phyloP scores from a whole-genome alignment of 2,329 filamentous ascomycete species.

The Fusarium nurragi region DNA sequence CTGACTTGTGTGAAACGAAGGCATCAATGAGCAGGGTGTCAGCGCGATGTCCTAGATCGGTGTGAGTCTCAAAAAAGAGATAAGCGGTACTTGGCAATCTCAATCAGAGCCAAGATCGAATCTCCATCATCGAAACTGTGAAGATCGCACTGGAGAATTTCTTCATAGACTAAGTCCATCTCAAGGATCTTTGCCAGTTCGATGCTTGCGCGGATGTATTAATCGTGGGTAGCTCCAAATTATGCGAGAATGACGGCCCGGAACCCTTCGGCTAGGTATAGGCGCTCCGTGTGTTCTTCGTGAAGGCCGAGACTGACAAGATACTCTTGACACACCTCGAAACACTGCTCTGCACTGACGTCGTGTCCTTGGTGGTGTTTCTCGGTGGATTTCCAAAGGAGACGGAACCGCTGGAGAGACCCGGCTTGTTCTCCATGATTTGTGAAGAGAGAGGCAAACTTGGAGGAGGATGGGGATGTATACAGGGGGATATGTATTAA shows the following conservation, averaged over 20 bases:
- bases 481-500: background rate
- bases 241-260: background rate
- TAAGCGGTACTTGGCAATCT: constrained; percentile 4
- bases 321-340: constrained; percentile 4
- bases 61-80: background rate
- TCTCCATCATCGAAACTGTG: background rate
- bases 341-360: constrained; percentile 1
- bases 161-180: background rate
- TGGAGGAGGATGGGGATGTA: constrained; percentile 1
- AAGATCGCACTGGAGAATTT: background rate
- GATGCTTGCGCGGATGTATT: background rate
- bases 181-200: constrained; percentile 1
- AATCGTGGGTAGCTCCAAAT: background rate
- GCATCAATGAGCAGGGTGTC: background rate
- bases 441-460: background rate
- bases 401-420: background rate
- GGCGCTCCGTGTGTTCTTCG: background rate
- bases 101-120: background rate
- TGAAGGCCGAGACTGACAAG: background rate
- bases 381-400: constrained; percentile 1
- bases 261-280: background rate
- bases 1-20: background rate
- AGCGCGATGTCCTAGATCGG: background rate
- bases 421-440: background rate
- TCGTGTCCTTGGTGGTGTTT: constrained; percentile 2